phyloP scores from a whole-genome alignment of 306 rosid species.

The Herpetospermum pedunculosum region DNA sequence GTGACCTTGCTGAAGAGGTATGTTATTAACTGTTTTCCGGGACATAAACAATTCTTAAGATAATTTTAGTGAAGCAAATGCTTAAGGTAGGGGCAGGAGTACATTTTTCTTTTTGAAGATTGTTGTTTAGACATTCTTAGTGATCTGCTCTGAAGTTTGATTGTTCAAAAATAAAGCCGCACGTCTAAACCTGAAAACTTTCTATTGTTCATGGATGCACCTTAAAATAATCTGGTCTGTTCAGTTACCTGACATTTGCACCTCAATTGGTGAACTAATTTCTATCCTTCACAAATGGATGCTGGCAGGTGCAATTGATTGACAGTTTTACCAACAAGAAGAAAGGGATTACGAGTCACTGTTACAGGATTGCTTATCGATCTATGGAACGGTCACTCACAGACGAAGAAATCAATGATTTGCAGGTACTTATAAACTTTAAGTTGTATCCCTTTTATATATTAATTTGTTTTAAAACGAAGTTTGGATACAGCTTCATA shows the following conservation, averaged over 20 bases:
- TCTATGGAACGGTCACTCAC: slow-evolving; percentile 98
- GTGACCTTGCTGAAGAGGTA: slow-evolving; percentile 99
- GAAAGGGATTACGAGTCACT: slow-evolving; percentile 96
- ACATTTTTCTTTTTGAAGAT: not conserved
- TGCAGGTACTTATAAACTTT: slow-evolving; percentile 22
- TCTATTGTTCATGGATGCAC: not conserved
- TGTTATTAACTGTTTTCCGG: not conserved
- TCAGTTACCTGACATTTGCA: not conserved
- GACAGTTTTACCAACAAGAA: slow-evolving; percentile 96
- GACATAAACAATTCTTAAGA: not conserved
- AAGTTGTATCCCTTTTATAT: not conserved
- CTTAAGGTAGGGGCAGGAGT: not conserved
- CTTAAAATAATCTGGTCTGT: not conserved
- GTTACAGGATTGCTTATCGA: slow-evolving; percentile 86
- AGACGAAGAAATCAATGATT: slow-evolving; percentile 75
- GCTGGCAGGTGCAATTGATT: slow-evolving; percentile 62
- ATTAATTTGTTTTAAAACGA: not conserved
- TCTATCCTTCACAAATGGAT: not conserved
- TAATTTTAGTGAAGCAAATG: not conserved
- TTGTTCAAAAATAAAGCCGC: not conserved
- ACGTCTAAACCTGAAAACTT: not conserved
- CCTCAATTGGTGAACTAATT: not conserved
- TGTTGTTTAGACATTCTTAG: not conserved
- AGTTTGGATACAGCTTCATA: not conserved
- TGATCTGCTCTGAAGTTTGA: not conserved